Conservation (phyloP, 2,329 filamentous ascomycete species). For the Rhexocercosporidium sp. region DNA sequence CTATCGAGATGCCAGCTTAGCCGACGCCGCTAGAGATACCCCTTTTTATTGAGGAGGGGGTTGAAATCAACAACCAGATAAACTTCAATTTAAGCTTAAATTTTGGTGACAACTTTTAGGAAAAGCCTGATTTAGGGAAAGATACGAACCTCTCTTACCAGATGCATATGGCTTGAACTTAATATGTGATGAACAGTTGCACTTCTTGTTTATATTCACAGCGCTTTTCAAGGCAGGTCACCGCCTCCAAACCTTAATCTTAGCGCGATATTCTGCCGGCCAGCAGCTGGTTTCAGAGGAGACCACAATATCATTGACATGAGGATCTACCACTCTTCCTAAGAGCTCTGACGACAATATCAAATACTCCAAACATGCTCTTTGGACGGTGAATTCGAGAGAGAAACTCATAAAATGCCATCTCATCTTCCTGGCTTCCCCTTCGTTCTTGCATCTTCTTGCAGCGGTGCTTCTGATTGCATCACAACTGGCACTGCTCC, state of each 20-base stretch:
- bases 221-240: not conserved
- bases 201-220: not conserved
- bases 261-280: not conserved
- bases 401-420: slow-evolving; percentile 27
- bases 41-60: slow-evolving; percentile 9
- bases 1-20: not conserved
- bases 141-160: too few relatives aligned
- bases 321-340: not conserved
- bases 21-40: slow-evolving; percentile 13
- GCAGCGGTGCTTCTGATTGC: slow-evolving; percentile 27
- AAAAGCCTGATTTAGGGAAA: too few relatives aligned
- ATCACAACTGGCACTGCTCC: slow-evolving; percentile 23
- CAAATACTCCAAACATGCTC: slow-evolving; percentile 24
- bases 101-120: not conserved
- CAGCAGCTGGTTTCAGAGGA: slow-evolving; percentile 35
- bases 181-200: not conserved
- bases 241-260: slow-evolving; percentile 29
- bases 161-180: not conserved
- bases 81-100: slow-evolving; percentile 2
- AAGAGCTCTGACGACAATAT: slow-evolving; percentile 18
- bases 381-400: slow-evolving; percentile 13
- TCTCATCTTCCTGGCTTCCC: slow-evolving; percentile 25
- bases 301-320: slow-evolving; percentile 24
- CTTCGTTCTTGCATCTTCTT: slow-evolving; percentile 29
- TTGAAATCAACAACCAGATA: not conserved